phyloP scores from a whole-genome alignment of 2,329 filamentous ascomycete genomes.

The Ophiostoma australiae region DNA sequence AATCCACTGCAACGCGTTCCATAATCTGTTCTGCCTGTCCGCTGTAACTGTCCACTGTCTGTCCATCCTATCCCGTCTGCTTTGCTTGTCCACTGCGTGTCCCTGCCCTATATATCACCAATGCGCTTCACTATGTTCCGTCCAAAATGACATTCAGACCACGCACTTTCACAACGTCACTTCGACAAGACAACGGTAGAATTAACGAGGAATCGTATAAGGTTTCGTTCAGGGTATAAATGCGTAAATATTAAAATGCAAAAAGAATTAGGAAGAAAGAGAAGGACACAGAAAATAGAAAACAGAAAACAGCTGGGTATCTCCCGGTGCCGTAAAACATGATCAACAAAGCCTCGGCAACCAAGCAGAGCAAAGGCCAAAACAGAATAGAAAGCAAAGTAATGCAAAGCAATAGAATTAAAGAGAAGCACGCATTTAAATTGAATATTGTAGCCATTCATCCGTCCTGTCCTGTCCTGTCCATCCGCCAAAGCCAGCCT shows the following conservation, averaged over 20 bases:
- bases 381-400: background rate
- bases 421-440: background rate
- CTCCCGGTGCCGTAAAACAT: background rate
- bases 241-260: background rate
- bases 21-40: background rate
- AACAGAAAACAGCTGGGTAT: background rate
- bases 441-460: background rate
- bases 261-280: background rate
- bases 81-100: background rate
- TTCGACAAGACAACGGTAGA: background rate
- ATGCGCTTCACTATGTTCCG: background rate
- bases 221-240: constrained; percentile 3
- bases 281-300: background rate
- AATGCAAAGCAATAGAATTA: background rate
- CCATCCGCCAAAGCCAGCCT: constrained; percentile 13
- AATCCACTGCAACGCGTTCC: constrained; percentile 11
- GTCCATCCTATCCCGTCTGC: too few relatives aligned
- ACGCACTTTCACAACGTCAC: background rate
- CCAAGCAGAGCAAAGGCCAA: background rate
- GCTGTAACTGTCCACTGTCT: too few relatives aligned
- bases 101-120: background rate
- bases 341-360: background rate
- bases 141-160: background rate
- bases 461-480: background rate
- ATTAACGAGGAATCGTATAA: background rate